phyloP scores from a whole-genome alignment of 345 rosid species.

The Gossypium thurberi region DNA sequence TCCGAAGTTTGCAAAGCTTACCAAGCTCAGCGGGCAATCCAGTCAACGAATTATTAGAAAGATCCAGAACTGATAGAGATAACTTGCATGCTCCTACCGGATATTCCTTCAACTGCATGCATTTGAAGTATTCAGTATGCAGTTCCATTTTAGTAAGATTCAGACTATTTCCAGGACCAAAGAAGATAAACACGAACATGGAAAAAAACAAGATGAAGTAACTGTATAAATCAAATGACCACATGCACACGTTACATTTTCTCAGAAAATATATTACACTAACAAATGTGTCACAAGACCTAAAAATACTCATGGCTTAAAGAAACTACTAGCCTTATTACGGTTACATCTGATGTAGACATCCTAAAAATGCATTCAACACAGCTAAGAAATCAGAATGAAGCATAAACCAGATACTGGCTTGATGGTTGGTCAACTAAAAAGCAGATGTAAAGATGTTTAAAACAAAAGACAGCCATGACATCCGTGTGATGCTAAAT shows the following conservation, averaged over 20 bases:
- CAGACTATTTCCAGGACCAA: neutral
- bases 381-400: neutral
- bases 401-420: neutral
- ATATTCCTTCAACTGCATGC: slow-evolving; percentile 75
- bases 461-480: neutral
- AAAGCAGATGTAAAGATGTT: neutral
- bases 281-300: neutral
- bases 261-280: neutral
- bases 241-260: neutral
- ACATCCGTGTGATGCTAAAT: neutral
- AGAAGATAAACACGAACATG: neutral
- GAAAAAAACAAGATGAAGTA: neutral
- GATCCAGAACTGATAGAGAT: slow-evolving; percentile 70
- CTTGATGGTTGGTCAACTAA: neutral
- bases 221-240: neutral
- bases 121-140: slow-evolving; percentile 15
- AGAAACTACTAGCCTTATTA: neutral
- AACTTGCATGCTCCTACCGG: slow-evolving; percentile 75
- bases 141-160: neutral
- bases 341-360: neutral
- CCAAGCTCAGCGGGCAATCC: slow-evolving; percentile 89
- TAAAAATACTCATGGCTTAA: neutral
- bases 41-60: slow-evolving; percentile 83
- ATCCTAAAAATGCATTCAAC: neutral
- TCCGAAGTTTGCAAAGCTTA: slow-evolving; percentile 28